These are phyloP conservation scores for Auricularia heimuer DNA, from an alignment of 768 basidiomycete species.

Conservation along the genomic window DNA sequence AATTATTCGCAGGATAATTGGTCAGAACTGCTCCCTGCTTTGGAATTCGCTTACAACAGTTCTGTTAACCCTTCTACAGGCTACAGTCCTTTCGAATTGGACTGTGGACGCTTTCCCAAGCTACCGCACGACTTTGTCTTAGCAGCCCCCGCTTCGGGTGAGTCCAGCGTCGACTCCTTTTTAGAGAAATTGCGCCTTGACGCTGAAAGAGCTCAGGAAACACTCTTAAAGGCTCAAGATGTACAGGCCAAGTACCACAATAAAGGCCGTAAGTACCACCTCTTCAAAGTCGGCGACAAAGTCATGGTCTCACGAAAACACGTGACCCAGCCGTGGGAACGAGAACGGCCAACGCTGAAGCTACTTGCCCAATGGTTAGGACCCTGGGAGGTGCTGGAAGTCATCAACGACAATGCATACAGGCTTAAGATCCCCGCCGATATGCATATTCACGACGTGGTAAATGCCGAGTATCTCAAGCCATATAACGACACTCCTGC, in stretches of 20 bases:
- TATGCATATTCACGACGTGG: conserved; percentile 19
- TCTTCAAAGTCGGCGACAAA: conserved; percentile 21
- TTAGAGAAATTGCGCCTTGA: conserved; percentile 10
- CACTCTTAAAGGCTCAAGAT: conserved; percentile 13
- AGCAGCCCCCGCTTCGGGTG: conserved; percentile 5
- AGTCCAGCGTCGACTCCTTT: conserved; percentile 3
- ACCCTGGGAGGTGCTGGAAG: conserved; percentile 18
- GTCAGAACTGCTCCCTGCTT: no score
- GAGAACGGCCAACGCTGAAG: conserved; percentile 14
- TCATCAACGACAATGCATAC: conserved; percentile 13
- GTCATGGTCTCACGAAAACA: conserved; percentile 24
- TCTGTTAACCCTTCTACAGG: no score
- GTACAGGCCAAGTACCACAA: neutral
- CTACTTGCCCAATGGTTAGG: conserved; percentile 17
- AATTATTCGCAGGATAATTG: no score
- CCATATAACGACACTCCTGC: neutral
- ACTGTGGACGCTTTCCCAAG: neutral
- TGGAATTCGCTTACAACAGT: no score
- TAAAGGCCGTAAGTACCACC: conserved; percentile 5
- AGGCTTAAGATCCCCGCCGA: conserved; percentile 14
- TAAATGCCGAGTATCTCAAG: conserved; percentile 8
- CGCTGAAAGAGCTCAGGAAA: conserved; percentile 25
- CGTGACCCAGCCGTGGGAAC: neutral
- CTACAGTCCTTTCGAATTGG: conserved; percentile 7
- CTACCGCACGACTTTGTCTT: neutral